A percentile compares a stretch with the other conserved stretches of the same genome.
Evolutionary conservation across 2,329 filamentous ascomycete genomes (phyloP).

Genomic region (Tolypocladium paradoxum): DNA sequence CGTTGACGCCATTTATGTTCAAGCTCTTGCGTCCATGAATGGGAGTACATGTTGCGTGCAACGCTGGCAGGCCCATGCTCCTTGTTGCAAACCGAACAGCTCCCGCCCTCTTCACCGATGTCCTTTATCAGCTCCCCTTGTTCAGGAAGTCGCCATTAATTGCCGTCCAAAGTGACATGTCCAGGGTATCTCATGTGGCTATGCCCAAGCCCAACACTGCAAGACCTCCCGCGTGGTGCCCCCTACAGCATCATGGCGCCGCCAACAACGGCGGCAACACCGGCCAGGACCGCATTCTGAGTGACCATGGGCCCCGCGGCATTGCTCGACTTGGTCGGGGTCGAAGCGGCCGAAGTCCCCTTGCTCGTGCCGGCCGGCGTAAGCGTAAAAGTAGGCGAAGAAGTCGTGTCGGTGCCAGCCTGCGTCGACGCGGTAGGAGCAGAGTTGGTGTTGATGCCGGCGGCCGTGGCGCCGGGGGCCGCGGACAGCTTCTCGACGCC

Average conservation of each 20-base stretch:
- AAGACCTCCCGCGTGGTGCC: too few species aligned
- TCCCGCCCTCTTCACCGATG: background rate
- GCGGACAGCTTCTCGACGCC: constrained; percentile 24
- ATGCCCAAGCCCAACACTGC: background rate
- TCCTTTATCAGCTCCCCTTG: background rate
- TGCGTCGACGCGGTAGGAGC: constrained; percentile 7
- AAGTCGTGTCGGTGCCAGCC: background rate
- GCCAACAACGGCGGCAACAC: constrained; percentile 22
- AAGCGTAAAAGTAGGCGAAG: constrained; percentile 6
- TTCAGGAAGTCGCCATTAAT: background rate
- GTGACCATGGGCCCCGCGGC: constrained; percentile 21
- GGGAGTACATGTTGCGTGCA: background rate
- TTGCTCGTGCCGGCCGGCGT: constrained; percentile 3
- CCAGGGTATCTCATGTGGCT: background rate
- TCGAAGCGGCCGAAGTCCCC: background rate
- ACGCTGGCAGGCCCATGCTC: background rate
- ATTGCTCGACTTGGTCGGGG: constrained; percentile 11
- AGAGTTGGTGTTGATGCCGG: constrained; percentile 6
- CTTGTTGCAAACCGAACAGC: background rate
- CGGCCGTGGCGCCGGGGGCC: constrained; percentile 2
- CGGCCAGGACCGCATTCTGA: constrained; percentile 23
- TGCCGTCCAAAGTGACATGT: too few species aligned
- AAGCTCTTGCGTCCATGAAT: background rate
- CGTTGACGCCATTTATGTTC: background rate
- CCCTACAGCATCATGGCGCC: constrained; percentile 24